Conservation (phyloP, 257 asterid species). For the Ophiorrhiza pumila region DNA sequence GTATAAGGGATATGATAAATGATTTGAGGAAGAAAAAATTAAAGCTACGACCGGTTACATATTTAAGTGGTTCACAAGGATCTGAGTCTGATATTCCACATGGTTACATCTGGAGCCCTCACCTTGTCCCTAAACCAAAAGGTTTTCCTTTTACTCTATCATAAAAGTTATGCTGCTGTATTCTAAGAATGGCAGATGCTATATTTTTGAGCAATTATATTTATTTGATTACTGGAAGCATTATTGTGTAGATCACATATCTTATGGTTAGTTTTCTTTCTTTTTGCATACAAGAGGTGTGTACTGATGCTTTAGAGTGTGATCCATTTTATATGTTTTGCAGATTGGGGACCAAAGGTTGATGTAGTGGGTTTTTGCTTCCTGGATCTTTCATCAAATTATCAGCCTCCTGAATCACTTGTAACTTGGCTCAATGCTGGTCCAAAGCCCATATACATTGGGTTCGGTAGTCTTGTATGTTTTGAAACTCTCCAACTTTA, state of each 20-base stretch:
- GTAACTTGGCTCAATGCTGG: conserved; percentile 85
- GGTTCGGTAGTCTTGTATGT: conserved; percentile 90
- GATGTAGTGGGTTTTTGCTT: conserved; percentile 99
- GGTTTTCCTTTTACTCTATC: conserved; percentile 35
- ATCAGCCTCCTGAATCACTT: conserved; percentile 83
- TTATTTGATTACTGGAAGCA: not conserved
- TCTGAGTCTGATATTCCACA: conserved; percentile 79
- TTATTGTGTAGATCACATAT: not conserved
- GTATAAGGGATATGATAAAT: conserved; percentile 92
- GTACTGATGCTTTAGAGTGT: conserved; percentile 12
- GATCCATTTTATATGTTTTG: conserved; percentile 30
- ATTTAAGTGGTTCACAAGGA: conserved; percentile 87
- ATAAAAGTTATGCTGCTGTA: not conserved
- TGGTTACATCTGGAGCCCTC: conserved; percentile 99
- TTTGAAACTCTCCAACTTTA: conserved; percentile 16
- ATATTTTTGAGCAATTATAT: not conserved
- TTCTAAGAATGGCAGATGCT: not conserved
- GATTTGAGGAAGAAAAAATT: conserved; percentile 84
- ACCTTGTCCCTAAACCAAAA: conserved; percentile 97
- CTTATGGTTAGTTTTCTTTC: not conserved
- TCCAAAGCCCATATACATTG: conserved; percentile 79
- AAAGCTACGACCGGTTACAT: conserved; percentile 88
- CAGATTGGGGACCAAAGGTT: conserved; percentile 97
- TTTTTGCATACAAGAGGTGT: not conserved
- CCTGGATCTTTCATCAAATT: conserved; percentile 92